These are phyloP conservation scores for Mediolabrus comicus DNA, from an alignment of 108 stramenopile species.

Conservation along the genomic window DNA sequence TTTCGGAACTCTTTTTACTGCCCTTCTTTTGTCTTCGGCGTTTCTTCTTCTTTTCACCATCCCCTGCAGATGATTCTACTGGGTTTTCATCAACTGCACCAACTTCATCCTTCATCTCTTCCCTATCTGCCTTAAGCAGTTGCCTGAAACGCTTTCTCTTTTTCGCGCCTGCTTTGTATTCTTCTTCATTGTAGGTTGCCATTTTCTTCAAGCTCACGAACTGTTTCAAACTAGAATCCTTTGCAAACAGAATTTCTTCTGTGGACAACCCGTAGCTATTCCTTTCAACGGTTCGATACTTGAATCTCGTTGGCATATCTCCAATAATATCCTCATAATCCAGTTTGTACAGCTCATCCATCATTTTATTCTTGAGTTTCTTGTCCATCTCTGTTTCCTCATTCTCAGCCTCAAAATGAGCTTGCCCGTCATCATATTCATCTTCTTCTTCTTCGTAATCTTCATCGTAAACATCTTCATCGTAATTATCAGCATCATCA, in stretches of 20 bases:
- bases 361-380: conserved; percentile 70
- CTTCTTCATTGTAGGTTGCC: conserved; percentile 90
- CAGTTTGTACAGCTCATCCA: conserved; percentile 95
- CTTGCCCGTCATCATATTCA: conserved; percentile 56
- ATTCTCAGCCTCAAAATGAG: conserved; percentile 28
- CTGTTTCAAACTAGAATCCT: conserved; percentile 90
- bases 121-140: conserved; percentile 59
- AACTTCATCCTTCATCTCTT: conserved; percentile 38
- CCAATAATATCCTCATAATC: conserved; percentile 99
- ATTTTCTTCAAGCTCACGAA: conserved; percentile 96
- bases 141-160: conserved; percentile 81
- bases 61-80: conserved; percentile 22
- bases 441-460: conserved; percentile 61
- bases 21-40: conserved; percentile 52
- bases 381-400: conserved; percentile 61
- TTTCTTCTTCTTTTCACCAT: conserved; percentile 54
- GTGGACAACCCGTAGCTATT: conserved; percentile 92
- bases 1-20: conserved; percentile 14
- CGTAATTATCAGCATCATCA: conserved; percentile 44
- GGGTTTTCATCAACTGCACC: conserved; percentile 6
- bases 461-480: conserved; percentile 4
- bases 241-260: conserved; percentile 93
- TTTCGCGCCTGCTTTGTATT: conserved; percentile 66
- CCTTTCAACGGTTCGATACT: conserved; percentile 90
- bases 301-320: conserved; percentile 96